These are phyloP conservation scores for Phoenix roebelenii DNA, from an alignment of 176 grass and related monocot genomes.

Conservation along the genomic window DNA sequence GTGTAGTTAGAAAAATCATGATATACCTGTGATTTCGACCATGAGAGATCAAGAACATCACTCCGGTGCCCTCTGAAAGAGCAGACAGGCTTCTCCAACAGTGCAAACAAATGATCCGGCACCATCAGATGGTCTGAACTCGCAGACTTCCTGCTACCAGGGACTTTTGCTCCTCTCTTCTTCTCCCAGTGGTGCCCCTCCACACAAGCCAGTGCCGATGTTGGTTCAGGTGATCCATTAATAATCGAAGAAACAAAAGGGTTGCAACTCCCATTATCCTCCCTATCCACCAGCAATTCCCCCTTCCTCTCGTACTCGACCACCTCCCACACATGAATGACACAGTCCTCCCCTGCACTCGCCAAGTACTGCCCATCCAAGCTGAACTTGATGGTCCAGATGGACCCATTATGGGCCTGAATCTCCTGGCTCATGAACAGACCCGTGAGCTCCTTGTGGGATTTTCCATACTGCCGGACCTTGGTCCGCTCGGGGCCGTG, in stretches of 20 bases:
- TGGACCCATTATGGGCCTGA: slow-evolving; percentile 68
- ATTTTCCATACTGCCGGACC: slow-evolving; percentile 65
- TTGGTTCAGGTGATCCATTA: slow-evolving; percentile 50
- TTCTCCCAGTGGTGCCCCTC: slow-evolving; percentile 53
- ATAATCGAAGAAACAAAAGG: slow-evolving; percentile 38
- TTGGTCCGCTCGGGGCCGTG: slow-evolving; percentile 52
- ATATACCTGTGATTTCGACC: slow-evolving; percentile 89
- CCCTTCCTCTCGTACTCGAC: slow-evolving; percentile 40
- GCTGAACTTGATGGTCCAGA: slow-evolving; percentile 88
- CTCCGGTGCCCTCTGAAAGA: slow-evolving; percentile 65
- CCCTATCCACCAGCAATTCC: slow-evolving; percentile 20
- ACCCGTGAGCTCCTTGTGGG: slow-evolving; percentile 72
- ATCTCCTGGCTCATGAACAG: slow-evolving; percentile 88
- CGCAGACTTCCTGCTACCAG: slow-evolving; percentile 30
- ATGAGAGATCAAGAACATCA: slow-evolving; percentile 93
- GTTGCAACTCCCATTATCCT: slow-evolving; percentile 50
- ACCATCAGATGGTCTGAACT: slow-evolving; percentile 57
- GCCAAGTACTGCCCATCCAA: slow-evolving; percentile 71
- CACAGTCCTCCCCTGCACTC: slow-evolving; percentile 78
- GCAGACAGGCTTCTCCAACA: slow-evolving; percentile 69
- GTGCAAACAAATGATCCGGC: slow-evolving; percentile 65
- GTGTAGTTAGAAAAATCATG: too few relatives aligned
- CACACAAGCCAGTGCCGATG: slow-evolving; percentile 29
- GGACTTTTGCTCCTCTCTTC: slow-evolving; percentile 44
- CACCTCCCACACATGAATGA: slow-evolving; percentile 94